Evolutionary conservation across 257 asterid species (phyloP).

Genomic region (Osmanthus fragrans): DNA sequence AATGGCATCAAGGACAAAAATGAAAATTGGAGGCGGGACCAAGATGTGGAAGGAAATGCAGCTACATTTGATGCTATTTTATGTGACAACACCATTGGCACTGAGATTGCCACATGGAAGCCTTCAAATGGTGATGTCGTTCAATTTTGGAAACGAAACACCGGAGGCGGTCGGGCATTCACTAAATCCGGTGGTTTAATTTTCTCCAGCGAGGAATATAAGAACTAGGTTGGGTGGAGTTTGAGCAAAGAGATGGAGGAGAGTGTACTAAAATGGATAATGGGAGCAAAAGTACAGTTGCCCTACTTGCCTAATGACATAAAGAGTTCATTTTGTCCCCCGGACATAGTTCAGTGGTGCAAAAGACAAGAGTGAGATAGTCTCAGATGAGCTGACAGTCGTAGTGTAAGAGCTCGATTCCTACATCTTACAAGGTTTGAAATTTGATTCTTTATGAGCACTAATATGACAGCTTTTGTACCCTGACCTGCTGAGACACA

Average conservation of each 20-base stretch:
- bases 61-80: slow-evolving; percentile 57
- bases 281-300: slow-evolving; percentile 75
- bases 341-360: no score
- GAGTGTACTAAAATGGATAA: slow-evolving; percentile 86
- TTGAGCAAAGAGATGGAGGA: slow-evolving; percentile 85
- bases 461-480: no score
- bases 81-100: slow-evolving; percentile 60
- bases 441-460: no score
- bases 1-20: slow-evolving; percentile 50
- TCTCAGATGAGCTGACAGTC: no score
- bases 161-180: slow-evolving; percentile 54
- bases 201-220: slow-evolving; percentile 63
- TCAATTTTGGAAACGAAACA: slow-evolving; percentile 38
- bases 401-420: no score
- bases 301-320: slow-evolving; percentile 71
- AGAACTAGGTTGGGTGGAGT: slow-evolving; percentile 65
- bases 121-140: slow-evolving; percentile 36
- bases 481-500: no score
- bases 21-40: slow-evolving; percentile 94
- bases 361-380: no score
- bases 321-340: slow-evolving; percentile 30
- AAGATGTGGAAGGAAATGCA: slow-evolving; percentile 75
- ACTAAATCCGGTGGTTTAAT: slow-evolving; percentile 72
- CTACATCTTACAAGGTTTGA: no score
- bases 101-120: slow-evolving; percentile 69